Evolutionary conservation across 2,329 filamentous ascomycete genomes (phyloP), one percentile per base, ranked within the genome.

Genomic region (Xylariaceae sp.): DNA sequence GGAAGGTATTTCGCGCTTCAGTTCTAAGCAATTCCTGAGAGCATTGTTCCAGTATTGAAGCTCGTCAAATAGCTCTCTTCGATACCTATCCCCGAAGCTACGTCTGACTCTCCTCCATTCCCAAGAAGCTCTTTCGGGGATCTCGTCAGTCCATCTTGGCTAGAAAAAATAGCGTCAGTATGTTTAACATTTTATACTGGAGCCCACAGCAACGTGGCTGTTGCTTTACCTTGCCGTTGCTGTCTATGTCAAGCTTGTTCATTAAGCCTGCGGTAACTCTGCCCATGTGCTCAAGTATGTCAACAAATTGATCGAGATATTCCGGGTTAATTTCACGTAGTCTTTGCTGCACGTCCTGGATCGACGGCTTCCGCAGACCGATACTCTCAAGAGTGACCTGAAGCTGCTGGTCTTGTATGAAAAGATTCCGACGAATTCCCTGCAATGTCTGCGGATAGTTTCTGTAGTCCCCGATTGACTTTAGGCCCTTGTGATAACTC

Each of bases 51-150:
- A 60, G 24, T 40, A 9, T 8, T 56, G 47, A 11, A 60, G 47
- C 12, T 56, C 57, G 17, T 46, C 36, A 7, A 56, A 44, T 19
- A 53, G 33, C 11, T 56, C 16, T 31, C 53, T 26, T 14, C 52
- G 44, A 7, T 39, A 8, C 23, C n/a, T 28, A 6, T 23, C 11
- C 14, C 57, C 36, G 23, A 60, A 56, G 36, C 52, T 60, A 36
- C 34, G 52, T 31, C 26, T 43, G 4, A 60, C 26, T 31, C 53
- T 24, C 8, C 52, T 40, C 57, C 57, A 60, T 40, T 56, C 53
- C 57, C 53, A 56, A 6, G 31, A 29, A 6, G 21, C 53, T 21
- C 47, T 34, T 8, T 41, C 41, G 3, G 57, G 36, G 1, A 9
- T 11, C 16, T 17, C 37, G 8, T 44, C 36, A 6, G 28, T 51